These are phyloP conservation scores for Penicillium samsonianum DNA, from an alignment of 495 filamentous ascomycete species.

Conservation along the genomic window DNA sequence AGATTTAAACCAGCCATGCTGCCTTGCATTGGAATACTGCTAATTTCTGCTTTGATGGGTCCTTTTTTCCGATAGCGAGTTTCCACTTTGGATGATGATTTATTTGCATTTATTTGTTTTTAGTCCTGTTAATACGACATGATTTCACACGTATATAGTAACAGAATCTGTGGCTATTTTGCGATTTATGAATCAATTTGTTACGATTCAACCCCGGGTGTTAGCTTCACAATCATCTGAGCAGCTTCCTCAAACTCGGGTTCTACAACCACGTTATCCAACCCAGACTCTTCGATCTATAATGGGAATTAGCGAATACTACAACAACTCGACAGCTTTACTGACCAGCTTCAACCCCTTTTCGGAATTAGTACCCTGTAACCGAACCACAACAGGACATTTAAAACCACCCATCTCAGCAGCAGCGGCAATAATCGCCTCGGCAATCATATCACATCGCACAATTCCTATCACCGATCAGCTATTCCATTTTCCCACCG, in stretches of 20 bases:
- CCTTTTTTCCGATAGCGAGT: no score
- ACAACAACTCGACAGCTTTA: not conserved
- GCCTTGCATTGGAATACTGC: not conserved
- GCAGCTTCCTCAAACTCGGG: conserved; percentile 34
- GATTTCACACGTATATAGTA: not conserved
- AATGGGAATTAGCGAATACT: not conserved
- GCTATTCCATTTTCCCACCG: not conserved
- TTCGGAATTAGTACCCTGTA: conserved; percentile 36
- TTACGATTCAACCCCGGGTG: not conserved
- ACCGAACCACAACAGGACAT: conserved; percentile 32
- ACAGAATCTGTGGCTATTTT: not conserved
- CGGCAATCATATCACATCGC: conserved; percentile 41
- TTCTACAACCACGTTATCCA: conserved; percentile 28
- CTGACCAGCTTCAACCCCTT: conserved; percentile 30
- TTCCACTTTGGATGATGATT: no score
- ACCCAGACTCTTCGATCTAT: conserved; percentile 25
- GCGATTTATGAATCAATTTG: not conserved
- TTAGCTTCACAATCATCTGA: conserved; percentile 19
- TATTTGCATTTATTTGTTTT: not conserved
- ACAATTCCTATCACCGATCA: conserved; percentile 29
- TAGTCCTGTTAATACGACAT: not conserved
- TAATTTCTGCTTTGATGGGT: not conserved
- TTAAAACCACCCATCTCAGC: conserved; percentile 23
- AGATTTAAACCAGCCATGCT: not conserved
- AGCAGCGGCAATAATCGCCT: conserved; percentile 33